A percentile compares a stretch with the other conserved stretches of the same genome.
phyloP scores from a whole-genome alignment of 2,329 filamentous ascomycete species.

The Monilinia vaccinii-corymbosi region DNA sequence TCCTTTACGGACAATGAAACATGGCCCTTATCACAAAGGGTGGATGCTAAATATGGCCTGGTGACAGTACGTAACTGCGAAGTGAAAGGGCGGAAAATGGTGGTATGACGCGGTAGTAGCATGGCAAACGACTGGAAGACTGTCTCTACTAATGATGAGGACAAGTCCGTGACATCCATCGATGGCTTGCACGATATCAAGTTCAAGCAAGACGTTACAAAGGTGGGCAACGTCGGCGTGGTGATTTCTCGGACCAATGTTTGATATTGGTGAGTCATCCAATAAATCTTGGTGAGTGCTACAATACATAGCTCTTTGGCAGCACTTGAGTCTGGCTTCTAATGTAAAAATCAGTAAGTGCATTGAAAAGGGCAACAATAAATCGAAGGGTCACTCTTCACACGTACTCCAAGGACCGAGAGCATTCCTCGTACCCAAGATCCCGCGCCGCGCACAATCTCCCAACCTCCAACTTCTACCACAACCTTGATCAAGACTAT shows the following conservation, averaged over 20 bases:
- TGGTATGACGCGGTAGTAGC: slow-evolving; percentile 71
- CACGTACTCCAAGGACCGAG: slow-evolving; percentile 56
- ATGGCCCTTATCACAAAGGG: slow-evolving; percentile 40
- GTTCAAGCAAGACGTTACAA: slow-evolving; percentile 46
- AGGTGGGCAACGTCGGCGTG: slow-evolving; percentile 19
- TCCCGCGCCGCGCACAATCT: slow-evolving; percentile 62
- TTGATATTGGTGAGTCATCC: slow-evolving; percentile 70
- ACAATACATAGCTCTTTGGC: slow-evolving; percentile 71
- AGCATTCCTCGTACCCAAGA: slow-evolving; percentile 73
- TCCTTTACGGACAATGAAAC: slow-evolving; percentile 45
- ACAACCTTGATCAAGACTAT: slow-evolving; percentile 71
- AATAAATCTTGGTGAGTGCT: slow-evolving; percentile 74
- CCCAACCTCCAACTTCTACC: slow-evolving; percentile 77
- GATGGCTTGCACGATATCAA: slow-evolving; percentile 42
- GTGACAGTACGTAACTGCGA: slow-evolving; percentile 57
- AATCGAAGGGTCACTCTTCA: not conserved
- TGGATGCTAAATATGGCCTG: slow-evolving; percentile 53
- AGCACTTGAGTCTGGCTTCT: slow-evolving; percentile 69
- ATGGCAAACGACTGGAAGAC: slow-evolving; percentile 63
- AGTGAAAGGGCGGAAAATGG: slow-evolving; percentile 70
- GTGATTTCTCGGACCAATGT: slow-evolving; percentile 73
- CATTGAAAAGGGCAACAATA: slow-evolving; percentile 9
- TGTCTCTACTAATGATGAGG: slow-evolving; percentile 49
- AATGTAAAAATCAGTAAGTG: not conserved
- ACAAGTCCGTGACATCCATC: slow-evolving; percentile 33